Percentiles rank a stretch among this genome's conserved stretches.
These are phyloP conservation scores for Myriosclerotinia duriaeana DNA, from an alignment of 2,329 filamentous ascomycete species.

Conservation along the genomic window DNA sequence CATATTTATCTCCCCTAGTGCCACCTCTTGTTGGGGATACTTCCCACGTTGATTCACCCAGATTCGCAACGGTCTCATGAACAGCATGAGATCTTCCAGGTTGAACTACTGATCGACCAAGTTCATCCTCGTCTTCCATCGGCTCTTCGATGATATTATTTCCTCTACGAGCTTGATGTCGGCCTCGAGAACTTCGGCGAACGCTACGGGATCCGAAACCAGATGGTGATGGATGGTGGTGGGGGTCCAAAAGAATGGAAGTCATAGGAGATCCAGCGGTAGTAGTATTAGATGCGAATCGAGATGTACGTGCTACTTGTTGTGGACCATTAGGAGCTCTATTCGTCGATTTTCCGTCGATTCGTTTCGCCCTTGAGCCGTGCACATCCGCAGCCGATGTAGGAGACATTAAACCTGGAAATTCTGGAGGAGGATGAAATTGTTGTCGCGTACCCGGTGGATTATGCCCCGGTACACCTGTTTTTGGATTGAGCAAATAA, in stretches of 20 bases:
- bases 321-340: constrained; percentile 41
- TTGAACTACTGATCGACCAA: constrained; percentile 16
- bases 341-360: constrained; percentile 47
- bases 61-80: constrained; percentile 36
- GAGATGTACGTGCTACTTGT: constrained; percentile 45
- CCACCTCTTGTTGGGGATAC: constrained; percentile 40
- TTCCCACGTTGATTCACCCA: constrained; percentile 49
- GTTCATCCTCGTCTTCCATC: constrained; percentile 47
- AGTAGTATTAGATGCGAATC: constrained; percentile 44
- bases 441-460: constrained; percentile 55
- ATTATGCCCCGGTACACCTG: constrained; percentile 61
- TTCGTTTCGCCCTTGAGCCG: constrained; percentile 49
- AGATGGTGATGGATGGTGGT: constrained; percentile 64
- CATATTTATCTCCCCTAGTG: constrained; percentile 42
- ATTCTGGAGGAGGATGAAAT: constrained; percentile 74
- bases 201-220: constrained; percentile 48
- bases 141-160: constrained; percentile 57
- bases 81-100: constrained; percentile 26
- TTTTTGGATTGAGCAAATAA: constrained; percentile 74
- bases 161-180: constrained; percentile 46
- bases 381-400: constrained; percentile 57
- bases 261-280: constrained; percentile 56
- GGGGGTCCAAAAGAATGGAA: constrained; percentile 72
- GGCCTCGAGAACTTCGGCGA: constrained; percentile 48
- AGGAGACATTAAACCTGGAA: constrained; percentile 68